phyloP scores from a whole-genome alignment of 768 basidiomycete genomes.

The Panus rudis region DNA sequence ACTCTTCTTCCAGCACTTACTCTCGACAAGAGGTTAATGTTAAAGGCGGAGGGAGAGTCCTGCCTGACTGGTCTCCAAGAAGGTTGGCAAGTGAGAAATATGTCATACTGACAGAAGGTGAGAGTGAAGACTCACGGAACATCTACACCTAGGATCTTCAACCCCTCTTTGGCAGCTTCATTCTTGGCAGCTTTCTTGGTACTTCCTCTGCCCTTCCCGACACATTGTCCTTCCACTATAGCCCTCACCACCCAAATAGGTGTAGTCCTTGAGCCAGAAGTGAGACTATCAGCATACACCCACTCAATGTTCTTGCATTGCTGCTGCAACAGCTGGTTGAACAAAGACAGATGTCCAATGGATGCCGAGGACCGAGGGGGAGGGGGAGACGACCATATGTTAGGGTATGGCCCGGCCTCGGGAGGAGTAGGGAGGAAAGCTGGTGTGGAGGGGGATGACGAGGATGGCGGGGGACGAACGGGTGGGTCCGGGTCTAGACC shows the following conservation, averaged over 20 bases:
- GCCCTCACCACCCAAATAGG: conserved; percentile 71
- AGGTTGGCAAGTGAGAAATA: not conserved
- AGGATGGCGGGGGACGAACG: conserved; percentile 13
- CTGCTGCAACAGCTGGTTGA: conserved; percentile 73
- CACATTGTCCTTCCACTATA: conserved; percentile 50
- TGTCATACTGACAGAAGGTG: too few species aligned
- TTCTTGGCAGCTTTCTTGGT: conserved; percentile 79
- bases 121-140: conserved; percentile 31
- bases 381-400: conserved; percentile 14
- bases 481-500: conserved; percentile 43
- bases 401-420: conserved; percentile 20
- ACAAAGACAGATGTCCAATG: conserved; percentile 66
- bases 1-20: too few species aligned
- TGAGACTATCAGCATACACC: conserved; percentile 48
- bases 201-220: conserved; percentile 58
- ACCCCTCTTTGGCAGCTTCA: conserved; percentile 73
- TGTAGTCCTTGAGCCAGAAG: conserved; percentile 51
- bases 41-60: too few species aligned
- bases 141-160: conserved; percentile 49
- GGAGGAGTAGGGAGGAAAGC: conserved; percentile 3
- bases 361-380: conserved; percentile 23
- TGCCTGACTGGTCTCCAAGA: too few species aligned
- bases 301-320: conserved; percentile 55
- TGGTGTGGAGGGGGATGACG: conserved; percentile 11
- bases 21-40: too few species aligned